A percentile compares a stretch with the other conserved stretches of the same genome.
Conservation (phyloP, 768 basidiomycete species). For the Pholiota microspora region DNA sequence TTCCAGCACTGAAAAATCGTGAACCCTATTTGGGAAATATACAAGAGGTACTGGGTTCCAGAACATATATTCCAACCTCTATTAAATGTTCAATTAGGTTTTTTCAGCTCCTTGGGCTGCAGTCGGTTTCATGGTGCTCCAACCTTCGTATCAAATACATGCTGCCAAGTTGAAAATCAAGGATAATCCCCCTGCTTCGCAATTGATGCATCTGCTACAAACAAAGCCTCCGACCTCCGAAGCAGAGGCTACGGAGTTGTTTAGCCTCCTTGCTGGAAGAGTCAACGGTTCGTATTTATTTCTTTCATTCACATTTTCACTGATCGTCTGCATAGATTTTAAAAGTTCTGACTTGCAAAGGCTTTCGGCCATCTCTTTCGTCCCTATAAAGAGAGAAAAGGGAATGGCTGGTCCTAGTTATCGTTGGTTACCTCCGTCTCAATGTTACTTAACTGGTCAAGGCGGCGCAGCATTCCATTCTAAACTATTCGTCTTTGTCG, state of each 20-base stretch:
- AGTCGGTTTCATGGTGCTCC: conserved; percentile 75
- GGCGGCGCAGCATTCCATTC: conserved; percentile 63
- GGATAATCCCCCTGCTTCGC: conserved; percentile 63
- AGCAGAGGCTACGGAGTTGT: conserved; percentile 60
- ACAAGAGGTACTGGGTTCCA: conserved; percentile 49
- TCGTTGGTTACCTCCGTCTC: conserved; percentile 54
- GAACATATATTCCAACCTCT: neutral
- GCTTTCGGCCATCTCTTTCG: conserved; percentile 60
- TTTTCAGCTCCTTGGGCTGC: conserved; percentile 66
- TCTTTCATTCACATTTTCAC: too few species aligned
- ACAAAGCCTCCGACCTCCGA: conserved; percentile 56
- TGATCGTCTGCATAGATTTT: conserved; percentile 47
- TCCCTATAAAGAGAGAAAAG: conserved; percentile 50
- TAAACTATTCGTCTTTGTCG: conserved; percentile 83
- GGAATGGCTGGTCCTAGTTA: conserved; percentile 27
- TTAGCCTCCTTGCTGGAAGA: conserved; percentile 62
- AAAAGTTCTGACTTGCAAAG: conserved; percentile 48
- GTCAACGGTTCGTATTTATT: conserved; percentile 30
- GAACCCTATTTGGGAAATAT: conserved; percentile 58
- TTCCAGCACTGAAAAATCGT: conserved; percentile 66
- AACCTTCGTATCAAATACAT: conserved; percentile 49
- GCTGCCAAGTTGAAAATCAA: conserved; percentile 66
- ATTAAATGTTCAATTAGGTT: conserved; percentile 42
- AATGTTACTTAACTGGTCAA: conserved; percentile 66
- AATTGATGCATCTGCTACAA: conserved; percentile 58